Conservation (phyloP, 257 asterid species). For the Solanum rostratum region DNA sequence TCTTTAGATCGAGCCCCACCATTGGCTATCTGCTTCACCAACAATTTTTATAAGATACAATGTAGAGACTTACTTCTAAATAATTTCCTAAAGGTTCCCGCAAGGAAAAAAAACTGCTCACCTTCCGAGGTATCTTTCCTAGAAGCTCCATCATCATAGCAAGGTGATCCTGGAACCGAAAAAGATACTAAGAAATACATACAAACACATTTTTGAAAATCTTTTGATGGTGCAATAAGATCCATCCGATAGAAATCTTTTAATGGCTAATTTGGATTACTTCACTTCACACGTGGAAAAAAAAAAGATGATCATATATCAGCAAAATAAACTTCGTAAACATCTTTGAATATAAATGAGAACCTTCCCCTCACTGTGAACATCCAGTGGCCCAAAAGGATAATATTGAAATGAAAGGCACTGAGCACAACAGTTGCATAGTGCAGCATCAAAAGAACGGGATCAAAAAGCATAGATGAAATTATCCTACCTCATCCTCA, state of each 20-base stretch:
- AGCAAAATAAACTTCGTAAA: neutral
- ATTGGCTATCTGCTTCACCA: constrained; percentile 55
- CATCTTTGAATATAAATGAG: neutral
- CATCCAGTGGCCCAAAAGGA: neutral
- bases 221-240: neutral
- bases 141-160: constrained; percentile 99
- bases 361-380: neutral
- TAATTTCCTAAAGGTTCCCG: neutral
- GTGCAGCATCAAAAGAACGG: neutral
- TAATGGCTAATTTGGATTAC: neutral
- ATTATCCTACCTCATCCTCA: constrained; percentile 76
- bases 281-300: neutral
- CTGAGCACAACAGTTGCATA: neutral
- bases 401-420: neutral
- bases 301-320: neutral
- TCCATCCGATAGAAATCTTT: neutral
- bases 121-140: constrained; percentile 95
- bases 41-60: neutral
- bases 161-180: constrained; percentile 70
- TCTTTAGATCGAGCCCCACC: constrained; percentile 78
- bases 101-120: constrained; percentile 8
- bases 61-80: neutral
- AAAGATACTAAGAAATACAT: neutral
- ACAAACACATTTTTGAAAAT: neutral
- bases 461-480: neutral